Conservation (phyloP, 495 filamentous ascomycete genomes). For the Aspergillus campestris region DNA sequence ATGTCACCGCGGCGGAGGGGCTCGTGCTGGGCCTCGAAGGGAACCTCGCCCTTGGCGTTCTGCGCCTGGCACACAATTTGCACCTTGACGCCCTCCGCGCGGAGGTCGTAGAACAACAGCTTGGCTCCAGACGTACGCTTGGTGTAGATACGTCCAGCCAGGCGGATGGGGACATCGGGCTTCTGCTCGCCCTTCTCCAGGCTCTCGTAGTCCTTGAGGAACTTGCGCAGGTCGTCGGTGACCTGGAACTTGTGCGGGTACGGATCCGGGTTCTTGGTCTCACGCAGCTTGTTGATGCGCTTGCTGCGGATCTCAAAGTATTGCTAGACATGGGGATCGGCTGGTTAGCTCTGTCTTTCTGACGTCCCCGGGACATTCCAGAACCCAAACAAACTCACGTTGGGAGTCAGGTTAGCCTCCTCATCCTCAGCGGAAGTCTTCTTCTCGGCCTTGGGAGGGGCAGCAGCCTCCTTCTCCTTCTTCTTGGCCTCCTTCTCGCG, state of each 20-base stretch:
- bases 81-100: constrained; percentile 70
- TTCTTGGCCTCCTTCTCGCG: constrained; percentile 80
- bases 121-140: constrained; percentile 76
- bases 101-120: constrained; percentile 89
- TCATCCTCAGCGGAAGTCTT: constrained; percentile 59
- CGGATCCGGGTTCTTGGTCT: constrained; percentile 73
- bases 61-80: constrained; percentile 90
- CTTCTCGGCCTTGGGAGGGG: constrained; percentile 59
- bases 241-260: constrained; percentile 97
- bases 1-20: constrained; percentile 85
- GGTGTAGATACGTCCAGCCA: constrained; percentile 83
- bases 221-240: constrained; percentile 67
- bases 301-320: constrained; percentile 95
- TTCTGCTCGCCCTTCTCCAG: constrained; percentile 80
- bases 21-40: constrained; percentile 84
- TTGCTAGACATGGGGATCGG: constrained; percentile 48
- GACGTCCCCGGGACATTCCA: background rate
- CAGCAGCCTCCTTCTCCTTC: constrained; percentile 73
- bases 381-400: constrained; percentile 45
- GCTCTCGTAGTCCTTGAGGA: constrained; percentile 61
- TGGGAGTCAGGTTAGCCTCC: constrained; percentile 80
- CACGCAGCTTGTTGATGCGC: constrained; percentile 73
- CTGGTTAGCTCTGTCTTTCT: constrained; percentile 9
- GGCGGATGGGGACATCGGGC: constrained; percentile 59
- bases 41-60: constrained; percentile 48